Percentiles rank a stretch among this genome's conserved stretches.
These are phyloP conservation scores for Paracorniculantispora psalliotae DNA, from an alignment of 2,329 filamentous ascomycete species.

Conservation along the genomic window DNA sequence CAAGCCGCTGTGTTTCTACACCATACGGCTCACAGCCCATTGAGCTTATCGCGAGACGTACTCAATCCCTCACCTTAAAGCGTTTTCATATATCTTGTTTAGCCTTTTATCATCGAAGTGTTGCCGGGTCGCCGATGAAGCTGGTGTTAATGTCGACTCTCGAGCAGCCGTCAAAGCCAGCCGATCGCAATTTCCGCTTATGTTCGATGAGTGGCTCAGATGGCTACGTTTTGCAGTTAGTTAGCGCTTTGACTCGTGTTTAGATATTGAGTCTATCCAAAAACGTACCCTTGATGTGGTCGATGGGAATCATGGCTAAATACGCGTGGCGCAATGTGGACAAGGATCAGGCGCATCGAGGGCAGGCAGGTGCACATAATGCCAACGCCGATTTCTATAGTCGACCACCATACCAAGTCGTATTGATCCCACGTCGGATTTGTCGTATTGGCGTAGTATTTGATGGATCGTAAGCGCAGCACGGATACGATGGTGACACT, in stretches of 20 bases:
- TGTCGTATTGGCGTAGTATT: conserved; percentile 17
- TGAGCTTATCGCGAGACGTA: too few relatives aligned
- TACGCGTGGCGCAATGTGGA: conserved; percentile 16
- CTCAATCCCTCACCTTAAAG: background rate
- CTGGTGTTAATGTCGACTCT: background rate
- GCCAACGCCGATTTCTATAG: conserved; percentile 19
- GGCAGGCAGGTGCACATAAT: conserved; percentile 22
- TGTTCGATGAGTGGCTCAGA: background rate
- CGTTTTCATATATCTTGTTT: background rate
- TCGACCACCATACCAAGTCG: conserved; percentile 18
- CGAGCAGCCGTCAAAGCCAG: background rate
- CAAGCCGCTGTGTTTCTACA: too few relatives aligned
- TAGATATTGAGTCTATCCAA: background rate
- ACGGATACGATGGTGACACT: conserved; percentile 21
- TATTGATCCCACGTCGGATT: conserved; percentile 21
- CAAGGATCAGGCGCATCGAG: conserved; percentile 16
- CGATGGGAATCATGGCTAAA: conserved; percentile 3
- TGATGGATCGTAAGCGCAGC: conserved; percentile 17
- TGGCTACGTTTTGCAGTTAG: background rate
- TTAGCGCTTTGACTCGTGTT: background rate
- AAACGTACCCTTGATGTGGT: background rate
- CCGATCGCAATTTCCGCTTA: background rate
- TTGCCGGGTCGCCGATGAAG: background rate
- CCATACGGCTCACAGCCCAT: too few relatives aligned
- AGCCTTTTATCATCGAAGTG: background rate